Conservation (phyloP, 768 basidiomycete genomes). For the Pulveroboletus sp. region DNA sequence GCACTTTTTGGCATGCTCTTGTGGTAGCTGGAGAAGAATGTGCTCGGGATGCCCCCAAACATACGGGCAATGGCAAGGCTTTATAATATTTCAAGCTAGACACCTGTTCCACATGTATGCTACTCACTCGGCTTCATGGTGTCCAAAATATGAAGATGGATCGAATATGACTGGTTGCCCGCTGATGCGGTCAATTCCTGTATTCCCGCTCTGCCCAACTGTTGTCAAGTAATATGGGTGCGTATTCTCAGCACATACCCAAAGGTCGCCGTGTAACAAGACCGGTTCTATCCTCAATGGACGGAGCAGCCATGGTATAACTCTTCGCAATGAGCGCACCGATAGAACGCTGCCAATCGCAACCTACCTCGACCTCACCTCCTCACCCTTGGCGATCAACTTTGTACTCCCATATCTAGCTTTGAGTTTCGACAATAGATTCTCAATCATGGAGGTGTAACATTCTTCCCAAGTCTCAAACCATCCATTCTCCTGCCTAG, state of each 20-base stretch:
- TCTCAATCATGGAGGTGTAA: constrained; percentile 58
- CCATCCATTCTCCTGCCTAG: constrained; percentile 72
- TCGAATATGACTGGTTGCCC: constrained; percentile 72
- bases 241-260: constrained; percentile 46
- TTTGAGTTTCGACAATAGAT: constrained; percentile 48
- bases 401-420: constrained; percentile 40
- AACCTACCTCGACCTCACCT: constrained; percentile 47
- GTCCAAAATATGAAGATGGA: constrained; percentile 76
- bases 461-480: constrained; percentile 69
- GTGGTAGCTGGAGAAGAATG: constrained; percentile 69
- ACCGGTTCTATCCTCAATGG: constrained; percentile 60
- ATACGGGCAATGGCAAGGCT: constrained; percentile 78
- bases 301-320: constrained; percentile 69
- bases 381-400: constrained; percentile 50
- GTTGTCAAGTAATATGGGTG: background rate
- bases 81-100: constrained; percentile 5
- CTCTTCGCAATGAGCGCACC: constrained; percentile 39
- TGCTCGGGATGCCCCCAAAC: constrained; percentile 68
- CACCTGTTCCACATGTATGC: background rate
- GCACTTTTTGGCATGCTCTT: constrained; percentile 58
- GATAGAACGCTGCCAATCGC: background rate
- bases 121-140: constrained; percentile 78
- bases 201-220: constrained; percentile 63
- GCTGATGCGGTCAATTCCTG: constrained; percentile 52
- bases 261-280: constrained; percentile 76